Evolutionary conservation across 164 flowering plant species (phyloP), one percentile per base, ranked within the genome.

Genomic region (Macadamia integrifolia): DNA sequence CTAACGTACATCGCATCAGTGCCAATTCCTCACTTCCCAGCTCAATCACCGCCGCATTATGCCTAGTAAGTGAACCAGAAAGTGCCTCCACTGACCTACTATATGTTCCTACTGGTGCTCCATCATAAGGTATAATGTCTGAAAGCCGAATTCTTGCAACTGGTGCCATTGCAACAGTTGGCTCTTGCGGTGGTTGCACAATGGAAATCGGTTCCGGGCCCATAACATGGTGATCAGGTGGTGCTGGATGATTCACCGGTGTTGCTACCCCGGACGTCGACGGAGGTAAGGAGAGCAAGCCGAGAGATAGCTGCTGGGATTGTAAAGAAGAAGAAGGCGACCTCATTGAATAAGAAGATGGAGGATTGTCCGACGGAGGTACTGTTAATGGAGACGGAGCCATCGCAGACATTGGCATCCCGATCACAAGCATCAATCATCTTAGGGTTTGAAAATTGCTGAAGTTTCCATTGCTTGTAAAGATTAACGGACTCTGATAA

Each of bases 1-100:
- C n/a, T n/a, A n/a, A n/a, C n/a, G n/a, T n/a, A n/a, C n/a, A n/a
- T n/a, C n/a, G n/a, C n/a, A n/a, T n/a, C n/a, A n/a, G n/a, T n/a
- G n/a, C n/a, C n/a, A n/a, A n/a, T n/a, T 86, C 98, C 57, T 86
- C 89, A 14, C 71, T 58, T 50, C 89, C 91, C 55, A 91, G n/a
- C 75, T 91, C 93, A 63, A 93, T 84, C 60, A 91, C n/a, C n/a
- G 83, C 97, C 3, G 97, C n/a, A 76, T 91, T 93, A 62, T 87
- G 83, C 78, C 86, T 80, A 80, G 72, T 86, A 42, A 93, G 76
- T 5, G 98, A 93, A 35, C 82, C 84, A 3, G 92, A 89, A 13
- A 93, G 72, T 48, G 90, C 83, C 78, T 91, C 93, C 69, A n/a
- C n/a, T 8, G 94, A 89, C 82, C 76, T 82, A 50, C 70, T 28